These are phyloP conservation scores for Penicillium sp. DNA, from an alignment of 2,329 filamentous ascomycete species.

Conservation along the genomic window DNA sequence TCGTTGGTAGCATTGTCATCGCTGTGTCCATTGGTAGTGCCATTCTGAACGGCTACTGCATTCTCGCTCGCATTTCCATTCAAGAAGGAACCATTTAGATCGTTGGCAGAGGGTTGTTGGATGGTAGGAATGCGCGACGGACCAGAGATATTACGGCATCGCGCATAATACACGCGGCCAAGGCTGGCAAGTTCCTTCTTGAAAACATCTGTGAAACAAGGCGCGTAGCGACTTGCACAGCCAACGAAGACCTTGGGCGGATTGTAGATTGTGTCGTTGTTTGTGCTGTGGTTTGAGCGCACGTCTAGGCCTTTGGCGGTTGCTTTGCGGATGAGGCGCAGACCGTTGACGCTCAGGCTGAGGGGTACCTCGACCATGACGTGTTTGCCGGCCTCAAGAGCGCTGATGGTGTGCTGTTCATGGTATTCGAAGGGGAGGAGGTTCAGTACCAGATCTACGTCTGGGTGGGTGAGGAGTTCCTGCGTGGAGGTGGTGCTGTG, in stretches of 20 bases:
- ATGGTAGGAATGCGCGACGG: slow-evolving; percentile 36
- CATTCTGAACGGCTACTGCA: not conserved
- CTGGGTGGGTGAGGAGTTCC: slow-evolving; percentile 52
- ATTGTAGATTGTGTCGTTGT: too few relatives aligned
- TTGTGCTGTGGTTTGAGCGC: slow-evolving; percentile 33
- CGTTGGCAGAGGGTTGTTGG: not conserved
- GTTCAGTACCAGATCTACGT: slow-evolving; percentile 49
- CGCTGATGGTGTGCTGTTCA: slow-evolving; percentile 52
- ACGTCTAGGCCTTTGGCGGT: slow-evolving; percentile 9
- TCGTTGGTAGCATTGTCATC: not conserved
- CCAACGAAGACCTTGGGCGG: slow-evolving; percentile 56
- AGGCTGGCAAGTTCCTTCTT: slow-evolving; percentile 54
- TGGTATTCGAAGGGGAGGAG: slow-evolving; percentile 60
- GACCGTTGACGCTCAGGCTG: slow-evolving; percentile 50
- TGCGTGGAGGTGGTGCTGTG: slow-evolving; percentile 38
- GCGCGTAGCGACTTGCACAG: slow-evolving; percentile 63
- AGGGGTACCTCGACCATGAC: slow-evolving; percentile 63
- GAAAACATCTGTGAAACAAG: slow-evolving; percentile 55
- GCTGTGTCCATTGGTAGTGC: not conserved
- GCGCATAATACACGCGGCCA: slow-evolving; percentile 57
- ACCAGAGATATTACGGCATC: slow-evolving; percentile 55
- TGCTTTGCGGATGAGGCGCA: slow-evolving; percentile 52
- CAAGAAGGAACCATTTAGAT: not conserved
- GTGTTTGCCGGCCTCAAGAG: slow-evolving; percentile 56
- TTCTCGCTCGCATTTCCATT: not conserved